Evolutionary conservation across 202 grass and related monocot genomes (phyloP), one percentile per base, ranked within the genome.

Genomic region (Musa balbisiana): DNA sequence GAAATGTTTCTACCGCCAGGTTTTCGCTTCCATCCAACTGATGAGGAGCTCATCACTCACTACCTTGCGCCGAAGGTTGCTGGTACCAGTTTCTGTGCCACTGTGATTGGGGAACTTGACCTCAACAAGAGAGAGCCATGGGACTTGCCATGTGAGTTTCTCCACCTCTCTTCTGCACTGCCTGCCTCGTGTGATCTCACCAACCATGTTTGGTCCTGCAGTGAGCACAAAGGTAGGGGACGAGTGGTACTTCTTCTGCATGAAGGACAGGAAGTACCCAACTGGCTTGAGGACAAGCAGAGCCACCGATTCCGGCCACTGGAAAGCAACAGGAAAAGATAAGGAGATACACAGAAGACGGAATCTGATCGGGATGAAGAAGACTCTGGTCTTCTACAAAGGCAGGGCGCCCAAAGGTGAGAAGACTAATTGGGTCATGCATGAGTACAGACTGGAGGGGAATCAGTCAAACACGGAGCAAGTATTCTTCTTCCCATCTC

Each of bases 251-350:
- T 76, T 76, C 58, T 76, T 76, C 56, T 76, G 73, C 12, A 19
- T 64, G 16, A 76, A 29, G 58, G 73, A 76, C 20, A 76, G 56
- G 73, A 76, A 76, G 43, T 63, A 76, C 29, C 73, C 73, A 11
- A 64, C 58, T 13, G 73, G 73, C 10, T 23, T 20, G 56, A 76
- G 55, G n/a, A 76, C 73, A 8, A 76, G 64, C 73, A 63, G 73
- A 29, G 73, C 73, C 27, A 76, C 73, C 11, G 56, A 76, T 17
- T 55, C 55, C 15, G 73, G 73, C 2, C 63, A 63, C 56, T 76
- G 73, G 73, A 76, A 76, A 11, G 73, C 73, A 76, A 76, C 73
- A 64, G 73, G 73, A 21, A 76, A 76, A 51, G 73, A 76, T 62
- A 76, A 51, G 58, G 73, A 76, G 73, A 62, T 76, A 9, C 55